Conservation (phyloP, 129 eudicot species). For the Lonicera japonica region DNA sequence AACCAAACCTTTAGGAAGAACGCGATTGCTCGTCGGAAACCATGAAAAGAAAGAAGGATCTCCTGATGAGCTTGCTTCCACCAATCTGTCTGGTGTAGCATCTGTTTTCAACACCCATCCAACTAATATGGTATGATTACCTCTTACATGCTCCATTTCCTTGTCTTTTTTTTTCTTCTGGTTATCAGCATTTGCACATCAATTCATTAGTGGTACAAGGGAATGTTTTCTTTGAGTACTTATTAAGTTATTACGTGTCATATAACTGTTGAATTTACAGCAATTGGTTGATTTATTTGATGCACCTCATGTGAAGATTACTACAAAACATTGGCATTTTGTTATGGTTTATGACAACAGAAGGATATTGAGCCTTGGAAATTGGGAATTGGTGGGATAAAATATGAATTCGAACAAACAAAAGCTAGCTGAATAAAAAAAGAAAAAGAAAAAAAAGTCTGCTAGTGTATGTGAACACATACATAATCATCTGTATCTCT, state of each 20-base stretch:
- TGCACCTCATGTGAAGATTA: no score
- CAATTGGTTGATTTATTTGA: background rate
- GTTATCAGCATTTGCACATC: no score
- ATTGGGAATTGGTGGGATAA: no score
- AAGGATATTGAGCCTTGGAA: no score
- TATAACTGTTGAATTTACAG: background rate
- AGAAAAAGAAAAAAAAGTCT: no score
- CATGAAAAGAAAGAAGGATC: slow-evolving; percentile 66
- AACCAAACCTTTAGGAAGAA: slow-evolving; percentile 42
- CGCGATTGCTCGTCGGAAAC: slow-evolving; percentile 49
- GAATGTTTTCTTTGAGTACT: slow-evolving; percentile 1
- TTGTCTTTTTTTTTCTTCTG: background rate
- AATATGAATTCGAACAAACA: no score
- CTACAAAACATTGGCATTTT: no score
- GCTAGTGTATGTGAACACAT: no score
- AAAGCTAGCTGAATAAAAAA: no score
- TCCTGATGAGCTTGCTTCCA: slow-evolving; percentile 50
- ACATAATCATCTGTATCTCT: no score
- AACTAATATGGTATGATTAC: slow-evolving; percentile 35
- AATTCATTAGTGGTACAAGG: slow-evolving; percentile 6
- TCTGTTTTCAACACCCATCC: slow-evolving; percentile 34
- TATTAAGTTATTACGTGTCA: background rate
- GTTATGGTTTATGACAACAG: no score
- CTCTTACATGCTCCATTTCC: slow-evolving; percentile 1
- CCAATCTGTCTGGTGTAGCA: slow-evolving; percentile 37